Evolutionary conservation across 106 monocot genomes (phyloP), one percentile per base, ranked within the genome.

Genomic region (Dendrobium catenatum): DNA sequence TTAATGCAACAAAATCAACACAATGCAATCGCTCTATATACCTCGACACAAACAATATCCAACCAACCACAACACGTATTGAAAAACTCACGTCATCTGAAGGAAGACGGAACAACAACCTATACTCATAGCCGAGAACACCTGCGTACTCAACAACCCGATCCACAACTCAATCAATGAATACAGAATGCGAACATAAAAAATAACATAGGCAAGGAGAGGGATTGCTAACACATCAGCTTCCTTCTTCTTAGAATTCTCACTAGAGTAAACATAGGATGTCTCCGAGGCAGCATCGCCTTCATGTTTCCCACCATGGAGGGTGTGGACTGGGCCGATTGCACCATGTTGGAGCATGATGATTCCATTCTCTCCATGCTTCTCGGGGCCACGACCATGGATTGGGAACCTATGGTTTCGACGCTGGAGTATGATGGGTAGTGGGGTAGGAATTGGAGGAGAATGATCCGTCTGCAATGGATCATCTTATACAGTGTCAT

Each of bases 101-200:
- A 26, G 92, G 92, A 47, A 90, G 88, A 10, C 86, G 83, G 76
- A 93, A 93, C 64, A 93, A 76, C 75, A 93, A 55, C 66, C 92
- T 79, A 58, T 93, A 90, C 80, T 93, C 92, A 76, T 83, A 73
- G 78, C 80, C 41, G 83, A 64, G 11, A 84, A 27, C 13, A 66
- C 75, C 37, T 86, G 86, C 73, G 79, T 78, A 86, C 80, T 67
- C 18, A 80, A 58, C 26, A 78, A 68, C 1, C 43, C 49, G 77
- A 18, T 48, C 43, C n/a, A 22, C 40, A 79, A 42, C 17, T 42
- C 7, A 46, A 79, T 54, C 73, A 55, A 42, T 13, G 72, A 82
- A 15, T 26, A 74, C 5, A 59, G 55, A 68, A n/a, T 55, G 64
- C 68, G 10, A 68, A 6, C 42, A 29, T 16, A 22, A 0, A 75